A percentile compares a stretch with the other conserved stretches of the same genome.
phyloP scores from a whole-genome alignment of 305 asterid species.

The Stenogyne calaminthoides region DNA sequence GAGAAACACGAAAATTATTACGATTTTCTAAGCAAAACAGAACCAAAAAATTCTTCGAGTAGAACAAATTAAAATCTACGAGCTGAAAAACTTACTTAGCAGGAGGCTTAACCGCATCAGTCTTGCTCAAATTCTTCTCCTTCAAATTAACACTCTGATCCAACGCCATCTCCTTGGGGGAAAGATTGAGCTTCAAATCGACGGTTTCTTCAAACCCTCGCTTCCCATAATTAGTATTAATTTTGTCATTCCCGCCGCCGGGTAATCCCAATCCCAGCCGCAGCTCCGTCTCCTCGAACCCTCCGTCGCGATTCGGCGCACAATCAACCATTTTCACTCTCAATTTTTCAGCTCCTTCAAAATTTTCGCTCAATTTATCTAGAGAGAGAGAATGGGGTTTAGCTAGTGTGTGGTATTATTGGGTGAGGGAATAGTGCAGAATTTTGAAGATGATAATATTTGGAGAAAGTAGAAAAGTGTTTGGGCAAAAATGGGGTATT shows the following conservation, averaged over 20 bases:
- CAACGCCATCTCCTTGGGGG: slow-evolving; percentile 22
- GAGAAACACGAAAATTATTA: no score
- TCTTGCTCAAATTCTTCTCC: slow-evolving; percentile 22
- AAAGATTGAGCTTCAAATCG: slow-evolving; percentile 57
- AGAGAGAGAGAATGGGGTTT: neutral
- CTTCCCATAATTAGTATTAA: slow-evolving; percentile 40
- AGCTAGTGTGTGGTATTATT: neutral
- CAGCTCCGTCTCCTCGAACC: slow-evolving; percentile 64
- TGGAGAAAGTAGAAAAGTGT: slow-evolving; percentile 30
- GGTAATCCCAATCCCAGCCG: slow-evolving; percentile 79
- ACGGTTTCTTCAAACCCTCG: slow-evolving; percentile 51
- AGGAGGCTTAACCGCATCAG: slow-evolving; percentile 45
- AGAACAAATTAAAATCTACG: neutral
- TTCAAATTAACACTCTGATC: slow-evolving; percentile 23
- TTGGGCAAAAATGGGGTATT: slow-evolving; percentile 39
- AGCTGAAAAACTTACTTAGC: slow-evolving; percentile 38
- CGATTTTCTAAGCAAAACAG: no score
- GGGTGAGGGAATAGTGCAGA: neutral
- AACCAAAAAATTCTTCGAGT: neutral
- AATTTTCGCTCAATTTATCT: neutral
- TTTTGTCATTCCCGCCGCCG: slow-evolving; percentile 45
- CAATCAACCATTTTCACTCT: slow-evolving; percentile 38
- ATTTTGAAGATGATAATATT: slow-evolving; percentile 4
- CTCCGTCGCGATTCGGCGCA: slow-evolving; percentile 23
- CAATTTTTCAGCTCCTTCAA: neutral